Evolutionary conservation across 2,329 filamentous ascomycete genomes (phyloP).

Genomic region (Purpureocillium takamizusanense): DNA sequence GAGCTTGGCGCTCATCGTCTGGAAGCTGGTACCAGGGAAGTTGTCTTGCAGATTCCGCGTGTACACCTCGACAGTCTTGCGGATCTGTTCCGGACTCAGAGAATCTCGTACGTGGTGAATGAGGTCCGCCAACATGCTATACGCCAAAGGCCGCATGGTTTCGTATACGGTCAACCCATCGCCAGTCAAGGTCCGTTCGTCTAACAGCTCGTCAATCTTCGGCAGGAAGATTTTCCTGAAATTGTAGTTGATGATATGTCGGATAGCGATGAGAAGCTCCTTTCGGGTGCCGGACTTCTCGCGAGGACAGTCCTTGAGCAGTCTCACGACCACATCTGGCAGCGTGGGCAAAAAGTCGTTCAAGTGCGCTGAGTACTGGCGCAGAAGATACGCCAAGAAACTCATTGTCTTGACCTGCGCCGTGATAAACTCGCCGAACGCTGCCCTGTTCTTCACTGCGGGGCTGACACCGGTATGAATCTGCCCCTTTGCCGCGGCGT

Average conservation of each 20-base stretch:
- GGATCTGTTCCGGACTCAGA: conserved; percentile 83
- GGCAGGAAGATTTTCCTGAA: conserved; percentile 89
- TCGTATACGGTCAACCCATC: conserved; percentile 96
- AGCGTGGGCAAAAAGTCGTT: conserved; percentile 79
- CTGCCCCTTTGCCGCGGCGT: conserved; percentile 68
- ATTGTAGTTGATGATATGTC: conserved; percentile 99
- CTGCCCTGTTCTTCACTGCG: conserved; percentile 84
- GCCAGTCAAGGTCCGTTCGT: conserved; percentile 88
- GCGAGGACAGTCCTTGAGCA: conserved; percentile 87
- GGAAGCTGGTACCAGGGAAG: conserved; percentile 95
- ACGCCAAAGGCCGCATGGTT: conserved; percentile 88
- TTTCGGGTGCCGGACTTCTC: conserved; percentile 93
- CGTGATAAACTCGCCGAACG: conserved; percentile 95
- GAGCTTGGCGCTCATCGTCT: conserved; percentile 98
- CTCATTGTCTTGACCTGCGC: conserved; percentile 99
- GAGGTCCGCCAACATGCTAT: conserved; percentile 95
- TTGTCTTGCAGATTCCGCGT: conserved; percentile 92
- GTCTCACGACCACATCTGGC: conserved; percentile 79
- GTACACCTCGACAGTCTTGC: conserved; percentile 93
- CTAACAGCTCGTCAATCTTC: conserved; percentile 90
- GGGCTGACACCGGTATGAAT: conserved; percentile 91
- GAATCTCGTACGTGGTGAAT: conserved; percentile 94
- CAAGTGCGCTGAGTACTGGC: conserved; percentile 79
- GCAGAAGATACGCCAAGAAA: conserved; percentile 85
- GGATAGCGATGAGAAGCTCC: conserved; percentile 88